A percentile compares a stretch with the other conserved stretches of the same genome.
Conservation (phyloP, 768 basidiomycete genomes). For the Kondoa malvinella region DNA sequence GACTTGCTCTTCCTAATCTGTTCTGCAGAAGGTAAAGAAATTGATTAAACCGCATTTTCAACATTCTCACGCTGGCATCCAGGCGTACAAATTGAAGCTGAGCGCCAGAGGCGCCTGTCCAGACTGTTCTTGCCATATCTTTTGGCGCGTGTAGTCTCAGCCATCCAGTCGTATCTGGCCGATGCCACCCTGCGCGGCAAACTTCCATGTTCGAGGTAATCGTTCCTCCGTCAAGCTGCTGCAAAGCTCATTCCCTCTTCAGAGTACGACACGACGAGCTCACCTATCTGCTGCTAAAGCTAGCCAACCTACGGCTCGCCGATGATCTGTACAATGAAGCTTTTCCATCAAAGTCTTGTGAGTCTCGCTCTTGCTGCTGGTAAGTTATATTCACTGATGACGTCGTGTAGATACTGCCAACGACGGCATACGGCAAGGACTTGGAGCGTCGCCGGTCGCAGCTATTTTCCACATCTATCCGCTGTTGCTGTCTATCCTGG, state of each 20-base stretch:
- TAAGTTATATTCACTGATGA: background rate
- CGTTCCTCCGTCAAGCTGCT: constrained; percentile 1
- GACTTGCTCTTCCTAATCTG: constrained; percentile 70
- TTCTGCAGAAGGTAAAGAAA: constrained; percentile 42
- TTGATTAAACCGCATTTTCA: no score
- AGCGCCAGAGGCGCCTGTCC: constrained; percentile 41
- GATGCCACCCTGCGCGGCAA: constrained; percentile 71
- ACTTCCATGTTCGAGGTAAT: constrained; percentile 70
- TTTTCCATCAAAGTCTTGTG: background rate
- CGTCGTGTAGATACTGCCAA: background rate
- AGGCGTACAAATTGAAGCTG: constrained; percentile 1
- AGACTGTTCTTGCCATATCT: constrained; percentile 54
- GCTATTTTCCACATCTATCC: background rate
- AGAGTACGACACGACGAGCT: constrained; percentile 81
- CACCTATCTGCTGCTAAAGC: constrained; percentile 59
- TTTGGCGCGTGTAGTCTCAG: constrained; percentile 54
- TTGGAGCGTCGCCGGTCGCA: background rate
- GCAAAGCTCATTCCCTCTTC: background rate
- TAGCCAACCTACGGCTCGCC: constrained; percentile 57
- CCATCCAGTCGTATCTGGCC: constrained; percentile 57
- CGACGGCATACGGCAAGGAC: background rate
- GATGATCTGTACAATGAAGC: constrained; percentile 35
- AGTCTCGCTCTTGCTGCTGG: background rate
- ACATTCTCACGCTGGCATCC: background rate
- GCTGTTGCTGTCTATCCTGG: background rate